Conservation (phyloP, 805 yeast genomes). For the Lachancea waltii region DNA sequence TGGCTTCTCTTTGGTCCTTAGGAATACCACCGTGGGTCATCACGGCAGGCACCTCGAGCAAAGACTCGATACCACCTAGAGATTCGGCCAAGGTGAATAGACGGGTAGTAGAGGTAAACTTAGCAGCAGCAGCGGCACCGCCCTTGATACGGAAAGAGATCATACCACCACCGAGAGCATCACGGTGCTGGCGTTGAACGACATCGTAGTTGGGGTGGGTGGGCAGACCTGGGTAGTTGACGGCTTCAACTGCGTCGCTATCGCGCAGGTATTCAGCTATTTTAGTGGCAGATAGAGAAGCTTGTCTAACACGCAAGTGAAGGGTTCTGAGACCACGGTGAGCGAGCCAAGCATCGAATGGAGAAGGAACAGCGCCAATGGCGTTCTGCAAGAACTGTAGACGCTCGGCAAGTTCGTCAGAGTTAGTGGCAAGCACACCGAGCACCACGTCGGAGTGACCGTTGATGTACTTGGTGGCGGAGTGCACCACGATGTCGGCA, state of each 20-base stretch:
- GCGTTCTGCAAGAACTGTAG: conserved; percentile 80
- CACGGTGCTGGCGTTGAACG: conserved; percentile 70
- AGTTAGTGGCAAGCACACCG: conserved; percentile 73
- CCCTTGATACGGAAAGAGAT: conserved; percentile 81
- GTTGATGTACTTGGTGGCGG: conserved; percentile 84
- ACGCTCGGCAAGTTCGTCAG: conserved; percentile 50
- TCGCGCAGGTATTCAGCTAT: conserved; percentile 57
- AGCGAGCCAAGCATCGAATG: conserved; percentile 88
- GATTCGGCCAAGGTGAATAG: conserved; percentile 84
- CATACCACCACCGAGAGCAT: conserved; percentile 88
- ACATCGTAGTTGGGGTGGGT: conserved; percentile 56
- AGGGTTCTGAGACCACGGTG: conserved; percentile 87
- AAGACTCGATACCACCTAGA: conserved; percentile 82
- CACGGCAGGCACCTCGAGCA: conserved; percentile 81
- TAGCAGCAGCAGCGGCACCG: conserved; percentile 69
- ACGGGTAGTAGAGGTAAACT: conserved; percentile 66
- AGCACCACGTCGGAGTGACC: conserved; percentile 90
- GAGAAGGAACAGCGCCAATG: conserved; percentile 82
- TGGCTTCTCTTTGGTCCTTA: conserved; percentile 63
- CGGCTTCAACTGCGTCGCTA: conserved; percentile 51
- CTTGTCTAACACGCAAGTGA: conserved; percentile 70
- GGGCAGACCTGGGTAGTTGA: conserved; percentile 79
- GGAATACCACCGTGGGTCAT: conserved; percentile 94
- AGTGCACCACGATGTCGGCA: conserved; percentile 83
- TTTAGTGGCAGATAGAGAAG: conserved; percentile 56